Evolutionary conservation across 805 yeast genomes (phyloP), one percentile per base, ranked within the genome.

Genomic region (Ogataea henricii): DNA sequence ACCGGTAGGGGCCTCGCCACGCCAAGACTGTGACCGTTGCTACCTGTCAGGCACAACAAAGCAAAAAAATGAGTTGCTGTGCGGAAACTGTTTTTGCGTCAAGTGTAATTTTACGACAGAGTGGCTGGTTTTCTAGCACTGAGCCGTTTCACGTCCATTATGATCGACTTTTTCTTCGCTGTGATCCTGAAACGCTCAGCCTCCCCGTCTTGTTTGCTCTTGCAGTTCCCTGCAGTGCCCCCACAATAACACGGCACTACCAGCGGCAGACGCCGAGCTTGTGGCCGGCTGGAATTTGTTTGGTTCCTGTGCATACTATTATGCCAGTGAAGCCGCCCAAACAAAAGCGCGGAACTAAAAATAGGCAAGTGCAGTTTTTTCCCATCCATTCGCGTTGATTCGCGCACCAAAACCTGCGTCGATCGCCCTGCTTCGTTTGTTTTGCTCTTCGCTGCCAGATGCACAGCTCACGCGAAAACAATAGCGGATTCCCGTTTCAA

Each of bases 331-430:
- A 39, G 34, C 8, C 13, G 9, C 14, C 5, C 8, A 10, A 6
- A 39, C 42, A 27, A 39, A 8, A 14, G 21, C 25, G 23, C 4
- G 32, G 25, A 26, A 9, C 33, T 39, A 39, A 39, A 38, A 39
- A 39, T 39, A 26, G 42, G 42, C 42, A 39, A 39, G 42, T 27
- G 42, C 42, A 39, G 42, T 39, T 39, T 39, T 25, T 25, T 30
- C n/a, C 25, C 32, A 3, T 26, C 42, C 9, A 25, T 10, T 39
- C 42, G 14, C 17, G 33, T 16, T 26, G 25, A 2, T 20, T 8
- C 21, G 25, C 16, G 23, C 30, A 26, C 40, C n/a, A 18, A 16
- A n/a, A 23, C 10, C 37, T 39, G 32, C 42, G 42, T 27, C 23
- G 33, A 26, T 39, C 42, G n/a, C 13, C 9, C 13, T 9, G 2